A percentile compares a stretch with the other conserved stretches of the same genome.
Evolutionary conservation across 192 early-diverging fungal species (phyloP).

Genomic region (Cladochytrium replicatum): DNA sequence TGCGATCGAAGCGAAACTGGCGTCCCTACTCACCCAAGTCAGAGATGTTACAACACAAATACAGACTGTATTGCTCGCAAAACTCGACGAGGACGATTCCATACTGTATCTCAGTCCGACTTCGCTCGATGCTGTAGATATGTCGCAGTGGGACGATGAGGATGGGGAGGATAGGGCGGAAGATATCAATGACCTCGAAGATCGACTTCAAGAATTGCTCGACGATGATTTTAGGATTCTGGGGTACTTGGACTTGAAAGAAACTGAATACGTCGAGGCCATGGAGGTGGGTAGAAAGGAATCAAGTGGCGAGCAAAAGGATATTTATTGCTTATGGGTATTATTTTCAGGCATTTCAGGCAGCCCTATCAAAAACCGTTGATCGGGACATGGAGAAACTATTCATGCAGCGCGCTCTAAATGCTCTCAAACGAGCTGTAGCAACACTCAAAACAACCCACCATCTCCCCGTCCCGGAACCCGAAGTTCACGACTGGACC

Average conservation of each 20-base stretch:
- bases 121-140: no score
- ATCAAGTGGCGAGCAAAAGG: not conserved
- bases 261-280: conserved; percentile 21
- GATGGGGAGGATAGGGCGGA: conserved; percentile 15
- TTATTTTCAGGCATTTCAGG: conserved; percentile 15
- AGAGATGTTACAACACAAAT: no score
- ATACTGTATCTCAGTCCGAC: no score
- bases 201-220: conserved; percentile 15
- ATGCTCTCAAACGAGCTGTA: conserved; percentile 5
- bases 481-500: conserved; percentile 15
- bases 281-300: conserved; percentile 10
- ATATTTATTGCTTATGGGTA: not conserved
- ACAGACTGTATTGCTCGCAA: no score
- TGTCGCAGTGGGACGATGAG: conserved; percentile 14
- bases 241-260: conserved; percentile 15
- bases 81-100: no score
- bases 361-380: conserved; percentile 1
- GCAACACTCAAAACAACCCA: not conserved
- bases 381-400: conserved; percentile 10
- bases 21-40: no score
- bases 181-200: conserved; percentile 16
- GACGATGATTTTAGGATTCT: conserved; percentile 26
- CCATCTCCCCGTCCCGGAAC: not conserved
- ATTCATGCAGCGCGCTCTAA: conserved; percentile 19
- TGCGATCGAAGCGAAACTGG: no score